Evolutionary conservation across 257 asterid species (phyloP).

Genomic region (Linderniella brevidens): DNA sequence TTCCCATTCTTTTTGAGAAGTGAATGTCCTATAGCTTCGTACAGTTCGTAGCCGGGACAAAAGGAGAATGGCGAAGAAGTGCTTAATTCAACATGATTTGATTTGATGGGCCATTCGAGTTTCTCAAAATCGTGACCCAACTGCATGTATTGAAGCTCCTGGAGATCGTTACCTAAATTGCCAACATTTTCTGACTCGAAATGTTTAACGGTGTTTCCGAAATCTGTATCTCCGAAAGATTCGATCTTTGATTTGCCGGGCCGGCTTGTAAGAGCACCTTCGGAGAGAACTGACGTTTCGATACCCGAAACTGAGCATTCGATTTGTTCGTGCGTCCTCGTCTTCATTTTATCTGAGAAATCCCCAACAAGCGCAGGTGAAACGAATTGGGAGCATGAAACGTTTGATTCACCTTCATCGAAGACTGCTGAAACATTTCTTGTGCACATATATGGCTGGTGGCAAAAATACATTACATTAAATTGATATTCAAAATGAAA

Average conservation of each 20-base stretch:
- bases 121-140: slow-evolving; percentile 20
- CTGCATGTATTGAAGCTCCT: slow-evolving; percentile 17
- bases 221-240: slow-evolving; percentile 14
- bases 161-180: slow-evolving; percentile 12
- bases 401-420: too few species aligned
- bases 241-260: too few species aligned
- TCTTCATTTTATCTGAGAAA: slow-evolving; percentile 24
- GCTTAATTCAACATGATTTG: slow-evolving; percentile 11
- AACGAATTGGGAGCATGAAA: slow-evolving; percentile 26
- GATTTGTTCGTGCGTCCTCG: slow-evolving; percentile 24
- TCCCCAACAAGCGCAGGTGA: slow-evolving; percentile 20
- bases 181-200: slow-evolving; percentile 17
- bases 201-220: slow-evolving; percentile 15
- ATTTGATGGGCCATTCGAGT: slow-evolving; percentile 14
- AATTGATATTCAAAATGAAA: slow-evolving; percentile 12
- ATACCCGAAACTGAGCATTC: slow-evolving; percentile 20
- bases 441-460: slow-evolving; percentile 45
- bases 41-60: slow-evolving; percentile 67
- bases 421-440: slow-evolving; percentile 19
- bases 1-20: slow-evolving; percentile 29
- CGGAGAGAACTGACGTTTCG: slow-evolving; percentile 23
- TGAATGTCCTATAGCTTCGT: slow-evolving; percentile 71
- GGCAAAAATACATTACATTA: slow-evolving; percentile 8
- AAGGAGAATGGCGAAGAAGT: slow-evolving; percentile 34
- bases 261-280: slow-evolving; percentile 7